Evolutionary conservation across 2,329 filamentous ascomycete genomes (phyloP).

Genomic region (Xylariaceae sp.): DNA sequence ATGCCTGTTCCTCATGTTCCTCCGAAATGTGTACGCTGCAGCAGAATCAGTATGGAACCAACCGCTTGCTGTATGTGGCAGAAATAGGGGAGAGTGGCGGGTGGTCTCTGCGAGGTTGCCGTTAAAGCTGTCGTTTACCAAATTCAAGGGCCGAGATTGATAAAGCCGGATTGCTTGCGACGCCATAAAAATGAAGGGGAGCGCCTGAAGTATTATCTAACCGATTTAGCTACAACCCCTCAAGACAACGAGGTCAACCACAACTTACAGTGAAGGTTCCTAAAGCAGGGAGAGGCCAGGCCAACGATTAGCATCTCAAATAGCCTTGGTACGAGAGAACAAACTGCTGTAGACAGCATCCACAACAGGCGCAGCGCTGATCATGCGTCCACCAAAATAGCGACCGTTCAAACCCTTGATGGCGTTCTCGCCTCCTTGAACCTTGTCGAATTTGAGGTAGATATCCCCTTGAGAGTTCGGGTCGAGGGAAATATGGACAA

Average conservation of each 20-base stretch:
- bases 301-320: slow-evolving; percentile 65
- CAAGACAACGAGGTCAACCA: neutral
- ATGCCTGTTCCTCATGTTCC: slow-evolving; percentile 18
- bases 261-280: slow-evolving; percentile 42
- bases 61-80: slow-evolving; percentile 25
- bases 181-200: slow-evolving; percentile 3
- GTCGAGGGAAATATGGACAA: slow-evolving; percentile 96
- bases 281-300: slow-evolving; percentile 50
- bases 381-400: slow-evolving; percentile 90
- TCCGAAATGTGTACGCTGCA: slow-evolving; percentile 26
- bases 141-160: slow-evolving; percentile 4
- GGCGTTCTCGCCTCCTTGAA: slow-evolving; percentile 93
- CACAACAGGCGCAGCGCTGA: slow-evolving; percentile 93
- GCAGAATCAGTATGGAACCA: slow-evolving; percentile 37
- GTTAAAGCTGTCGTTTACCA: slow-evolving; percentile 30
- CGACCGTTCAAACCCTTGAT: slow-evolving; percentile 97
- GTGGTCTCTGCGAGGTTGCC: slow-evolving; percentile 22
- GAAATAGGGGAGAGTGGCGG: slow-evolving; percentile 24
- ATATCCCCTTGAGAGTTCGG: slow-evolving; percentile 93
- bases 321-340: slow-evolving; percentile 83
- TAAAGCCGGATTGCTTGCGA: slow-evolving; percentile 1
- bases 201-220: slow-evolving; percentile 14
- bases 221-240: slow-evolving; percentile 8
- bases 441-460: slow-evolving; percentile 96
- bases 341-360: slow-evolving; percentile 98